These are phyloP conservation scores for Penicillium palitans DNA, from an alignment of 2,329 filamentous ascomycete species.

Conservation along the genomic window DNA sequence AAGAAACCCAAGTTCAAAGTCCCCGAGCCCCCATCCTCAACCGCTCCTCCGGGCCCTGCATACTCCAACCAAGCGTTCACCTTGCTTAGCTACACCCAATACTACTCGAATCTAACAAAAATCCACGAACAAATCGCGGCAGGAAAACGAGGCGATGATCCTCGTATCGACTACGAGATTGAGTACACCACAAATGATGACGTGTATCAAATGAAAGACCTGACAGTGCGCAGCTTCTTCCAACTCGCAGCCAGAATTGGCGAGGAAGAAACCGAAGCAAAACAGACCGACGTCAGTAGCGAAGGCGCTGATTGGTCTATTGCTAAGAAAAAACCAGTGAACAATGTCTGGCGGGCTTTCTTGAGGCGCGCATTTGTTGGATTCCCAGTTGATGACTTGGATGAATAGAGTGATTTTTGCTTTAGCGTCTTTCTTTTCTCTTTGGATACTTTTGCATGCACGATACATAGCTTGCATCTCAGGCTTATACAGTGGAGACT, in stretches of 20 bases:
- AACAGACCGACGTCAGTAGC: slow-evolving; percentile 15
- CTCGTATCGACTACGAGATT: slow-evolving; percentile 69
- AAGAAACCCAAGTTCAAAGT: slow-evolving; percentile 62
- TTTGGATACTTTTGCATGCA: slow-evolving; percentile 5
- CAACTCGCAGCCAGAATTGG: slow-evolving; percentile 79
- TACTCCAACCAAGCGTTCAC: slow-evolving; percentile 84
- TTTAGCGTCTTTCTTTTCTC: slow-evolving; percentile 16
- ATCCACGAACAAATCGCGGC: slow-evolving; percentile 71
- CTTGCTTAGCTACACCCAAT: slow-evolving; percentile 79
- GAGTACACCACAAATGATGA: slow-evolving; percentile 84
- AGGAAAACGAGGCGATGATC: slow-evolving; percentile 58
- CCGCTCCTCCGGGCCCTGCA: slow-evolving; percentile 76
- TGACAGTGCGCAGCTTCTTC: slow-evolving; percentile 81
- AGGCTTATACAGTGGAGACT: background rate
- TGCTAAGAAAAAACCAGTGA: slow-evolving; percentile 40
- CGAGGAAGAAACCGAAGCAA: slow-evolving; percentile 35
- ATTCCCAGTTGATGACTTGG: slow-evolving; percentile 66
- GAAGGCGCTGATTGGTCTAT: slow-evolving; percentile 26
- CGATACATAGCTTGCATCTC: slow-evolving; percentile 1
- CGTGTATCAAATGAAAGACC: slow-evolving; percentile 72
- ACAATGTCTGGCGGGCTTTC: slow-evolving; percentile 76
- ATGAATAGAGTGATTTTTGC: slow-evolving; percentile 26
- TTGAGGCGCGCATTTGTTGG: slow-evolving; percentile 76
- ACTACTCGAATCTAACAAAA: slow-evolving; percentile 88
- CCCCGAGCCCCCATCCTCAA: slow-evolving; percentile 71